These are phyloP conservation scores for Astragalus membranaceus DNA, from an alignment of 306 rosid genomes.

Conservation along the genomic window DNA sequence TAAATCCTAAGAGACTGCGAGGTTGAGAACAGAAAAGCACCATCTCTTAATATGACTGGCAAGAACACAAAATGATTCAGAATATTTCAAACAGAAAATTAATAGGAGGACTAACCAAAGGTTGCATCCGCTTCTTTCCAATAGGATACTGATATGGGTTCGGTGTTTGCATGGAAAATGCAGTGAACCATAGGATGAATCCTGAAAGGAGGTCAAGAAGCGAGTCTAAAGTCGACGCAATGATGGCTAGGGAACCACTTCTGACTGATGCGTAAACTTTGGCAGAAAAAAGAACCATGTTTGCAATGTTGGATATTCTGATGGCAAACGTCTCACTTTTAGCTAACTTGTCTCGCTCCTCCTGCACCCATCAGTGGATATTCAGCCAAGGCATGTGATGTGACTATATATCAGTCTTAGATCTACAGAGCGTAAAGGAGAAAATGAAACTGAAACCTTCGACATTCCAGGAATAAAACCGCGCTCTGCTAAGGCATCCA, in stretches of 20 bases:
- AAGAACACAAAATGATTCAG: neutral
- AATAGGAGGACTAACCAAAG: slow-evolving; percentile 58
- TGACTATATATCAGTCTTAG: slow-evolving; percentile 8
- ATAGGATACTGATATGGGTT: slow-evolving; percentile 96
- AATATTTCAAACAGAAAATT: neutral
- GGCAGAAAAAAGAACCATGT: slow-evolving; percentile 84
- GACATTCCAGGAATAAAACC: slow-evolving; percentile 91
- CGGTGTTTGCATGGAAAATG: slow-evolving; percentile 97
- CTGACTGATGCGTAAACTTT: slow-evolving; percentile 86
- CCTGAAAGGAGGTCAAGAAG: slow-evolving; percentile 97
- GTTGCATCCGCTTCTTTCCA: slow-evolving; percentile 97
- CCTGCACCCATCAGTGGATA: slow-evolving; percentile 40
- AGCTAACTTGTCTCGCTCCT: slow-evolving; percentile 77
- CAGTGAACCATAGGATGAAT: slow-evolving; percentile 97
- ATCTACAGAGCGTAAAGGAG: neutral
- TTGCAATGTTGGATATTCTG: slow-evolving; percentile 81
- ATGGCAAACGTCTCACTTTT: slow-evolving; percentile 89
- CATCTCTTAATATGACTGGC: neutral
- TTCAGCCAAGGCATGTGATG: slow-evolving; percentile 17
- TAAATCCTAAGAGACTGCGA: neutral
- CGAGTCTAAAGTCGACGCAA: slow-evolving; percentile 95
- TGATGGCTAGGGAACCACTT: slow-evolving; percentile 97
- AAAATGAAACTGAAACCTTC: slow-evolving; percentile 46
- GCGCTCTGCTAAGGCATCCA: slow-evolving; percentile 83
- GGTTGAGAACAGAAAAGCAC: neutral